A percentile compares a stretch with the other conserved stretches of the same genome.
Evolutionary conservation across 768 basidiomycete species (phyloP).

Genomic region (Thelephora aurantiotincta): DNA sequence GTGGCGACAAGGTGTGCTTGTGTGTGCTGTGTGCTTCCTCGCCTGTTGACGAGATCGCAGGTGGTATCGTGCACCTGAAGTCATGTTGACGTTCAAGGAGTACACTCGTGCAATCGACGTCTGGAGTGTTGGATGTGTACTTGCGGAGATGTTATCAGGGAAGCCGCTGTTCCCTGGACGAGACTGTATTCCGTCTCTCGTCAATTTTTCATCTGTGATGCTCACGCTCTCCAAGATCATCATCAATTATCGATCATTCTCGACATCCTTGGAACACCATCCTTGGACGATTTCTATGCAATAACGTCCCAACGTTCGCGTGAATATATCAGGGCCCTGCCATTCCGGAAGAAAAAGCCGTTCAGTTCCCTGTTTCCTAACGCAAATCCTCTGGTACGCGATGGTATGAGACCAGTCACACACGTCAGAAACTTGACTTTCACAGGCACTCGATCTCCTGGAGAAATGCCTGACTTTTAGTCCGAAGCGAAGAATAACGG

Average conservation of each 20-base stretch:
- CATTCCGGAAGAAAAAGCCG: slow-evolving; percentile 69
- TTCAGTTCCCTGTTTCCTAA: slow-evolving; percentile 60
- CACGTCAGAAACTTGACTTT: background rate
- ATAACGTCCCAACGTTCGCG: slow-evolving; percentile 70
- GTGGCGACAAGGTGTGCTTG: slow-evolving; percentile 70
- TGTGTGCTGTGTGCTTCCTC: slow-evolving; percentile 6
- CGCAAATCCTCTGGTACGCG: slow-evolving; percentile 48
- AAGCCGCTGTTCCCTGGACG: slow-evolving; percentile 91
- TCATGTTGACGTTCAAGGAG: slow-evolving; percentile 96
- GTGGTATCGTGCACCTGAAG: slow-evolving; percentile 96
- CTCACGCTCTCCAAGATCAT: slow-evolving; percentile 42
- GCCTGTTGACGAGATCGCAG: background rate
- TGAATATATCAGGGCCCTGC: slow-evolving; percentile 81
- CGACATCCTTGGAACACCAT: slow-evolving; percentile 84
- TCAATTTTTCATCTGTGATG: background rate
- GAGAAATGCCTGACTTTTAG: slow-evolving; percentile 74
- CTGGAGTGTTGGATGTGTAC: slow-evolving; percentile 77
- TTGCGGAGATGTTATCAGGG: slow-evolving; percentile 89
- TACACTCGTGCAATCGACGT: slow-evolving; percentile 83
- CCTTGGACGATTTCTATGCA: slow-evolving; percentile 89
- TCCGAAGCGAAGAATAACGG: slow-evolving; percentile 80
- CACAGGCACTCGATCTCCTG: slow-evolving; percentile 61
- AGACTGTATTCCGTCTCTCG: slow-evolving; percentile 34
- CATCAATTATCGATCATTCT: slow-evolving; percentile 88
- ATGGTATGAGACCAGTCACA: background rate